Percentiles rank a stretch among this genome's conserved stretches.
phyloP scores from a whole-genome alignment of 768 basidiomycete species.

The Suillus luteus region DNA sequence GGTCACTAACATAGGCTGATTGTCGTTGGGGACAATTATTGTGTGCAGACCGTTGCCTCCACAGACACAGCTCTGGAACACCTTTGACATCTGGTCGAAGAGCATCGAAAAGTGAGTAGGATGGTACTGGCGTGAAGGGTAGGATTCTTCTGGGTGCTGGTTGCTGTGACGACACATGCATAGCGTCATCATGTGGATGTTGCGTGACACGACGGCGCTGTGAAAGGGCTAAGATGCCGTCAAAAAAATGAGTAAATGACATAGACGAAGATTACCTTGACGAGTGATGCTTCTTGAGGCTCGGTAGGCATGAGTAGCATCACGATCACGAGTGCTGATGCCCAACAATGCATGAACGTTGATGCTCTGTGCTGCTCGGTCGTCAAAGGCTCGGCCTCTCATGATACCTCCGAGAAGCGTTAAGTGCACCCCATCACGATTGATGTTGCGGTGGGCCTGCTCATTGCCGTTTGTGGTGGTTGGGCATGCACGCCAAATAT shows the following conservation, averaged over 20 bases:
- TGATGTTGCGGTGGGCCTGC: not conserved
- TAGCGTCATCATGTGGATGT: not conserved
- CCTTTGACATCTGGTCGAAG: not conserved
- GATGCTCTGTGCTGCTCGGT: not conserved
- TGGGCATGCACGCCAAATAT: not conserved
- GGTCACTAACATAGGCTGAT: not conserved
- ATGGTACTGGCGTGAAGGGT: not conserved
- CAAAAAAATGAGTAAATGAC: conserved; percentile 1
- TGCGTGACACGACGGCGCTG: not conserved
- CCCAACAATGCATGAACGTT: not conserved
- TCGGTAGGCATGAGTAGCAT: not conserved
- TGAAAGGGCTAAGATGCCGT: conserved; percentile 1
- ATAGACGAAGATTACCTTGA: not conserved
- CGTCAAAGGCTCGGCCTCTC: not conserved
- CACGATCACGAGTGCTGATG: not conserved
- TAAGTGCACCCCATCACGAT: not conserved
- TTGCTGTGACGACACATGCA: not conserved
- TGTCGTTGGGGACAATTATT: not conserved
- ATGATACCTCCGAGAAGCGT: not conserved
- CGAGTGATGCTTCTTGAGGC: not conserved
- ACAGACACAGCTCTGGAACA: not conserved
- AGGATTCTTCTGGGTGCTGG: not conserved
- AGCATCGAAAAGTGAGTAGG: not conserved
- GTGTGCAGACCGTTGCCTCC: not conserved
- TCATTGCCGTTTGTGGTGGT: not conserved